Evolutionary conservation across 148 eudicot species (phyloP), one percentile per base, ranked within the genome.

Genomic region (Hydrangea macrophylla): DNA sequence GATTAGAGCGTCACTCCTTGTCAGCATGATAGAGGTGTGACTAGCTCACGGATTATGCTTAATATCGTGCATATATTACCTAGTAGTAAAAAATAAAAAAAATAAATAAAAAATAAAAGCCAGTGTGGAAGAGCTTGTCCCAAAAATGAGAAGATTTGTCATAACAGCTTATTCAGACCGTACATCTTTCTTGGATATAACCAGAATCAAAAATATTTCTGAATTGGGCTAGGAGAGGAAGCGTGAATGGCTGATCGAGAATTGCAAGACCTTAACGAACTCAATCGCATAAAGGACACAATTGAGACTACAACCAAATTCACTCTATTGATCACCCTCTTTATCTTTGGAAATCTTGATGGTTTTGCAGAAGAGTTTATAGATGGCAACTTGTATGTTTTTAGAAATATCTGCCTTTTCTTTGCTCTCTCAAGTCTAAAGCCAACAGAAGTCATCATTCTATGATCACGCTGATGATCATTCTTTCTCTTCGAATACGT

Each of bases 391-490:
- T 70, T 78, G 67, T 85, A 85, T 5, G 80, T 82, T 23, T 32
- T 57, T 1, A 85, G 84, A 61, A 85, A 85, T 28, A 79, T 77
- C n/a, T 73, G 83, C 9, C 90, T 79, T 36, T 83, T 74, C 45
- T 58, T 76, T 0, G 86, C 86, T 50, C 90, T 71, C 1, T 82
- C 78, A 50, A 79, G 73, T 56, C 81, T 78, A 0, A 73, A 78
- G 57, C 82, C 73, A 2, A 85, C 53, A 22, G 80, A n/a, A n/a
- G n/a, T 73, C 7, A 40, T 65, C 64, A 66, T 31, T 22, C 4
- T n/a, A n/a, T n/a, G n/a, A n/a, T n/a, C n/a, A n/a, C n/a, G n/a
- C n/a, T n/a, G n/a, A n/a, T n/a, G n/a, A n/a, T n/a, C n/a, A n/a
- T n/a, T 66, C 25, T 73, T 74, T 36, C 27, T 58, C 35, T 53